Percentiles rank a stretch among this genome's conserved stretches.
Conservation (phyloP, 2,329 filamentous ascomycete genomes). For the Ilyonectria sp. region DNA sequence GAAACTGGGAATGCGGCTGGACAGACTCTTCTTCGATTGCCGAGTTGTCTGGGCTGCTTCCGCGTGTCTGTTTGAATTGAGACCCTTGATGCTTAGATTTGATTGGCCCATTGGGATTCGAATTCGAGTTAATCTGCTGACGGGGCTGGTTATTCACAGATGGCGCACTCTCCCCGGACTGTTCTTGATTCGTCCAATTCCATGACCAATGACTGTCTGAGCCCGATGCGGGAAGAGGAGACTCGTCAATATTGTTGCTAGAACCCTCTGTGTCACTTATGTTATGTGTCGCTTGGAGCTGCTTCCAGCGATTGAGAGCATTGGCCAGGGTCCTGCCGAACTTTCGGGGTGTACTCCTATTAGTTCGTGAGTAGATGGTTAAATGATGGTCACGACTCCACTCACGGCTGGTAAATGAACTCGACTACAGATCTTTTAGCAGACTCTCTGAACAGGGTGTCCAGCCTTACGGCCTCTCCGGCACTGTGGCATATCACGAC, state of each 20-base stretch:
- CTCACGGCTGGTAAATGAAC: conserved; percentile 12
- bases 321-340: background rate
- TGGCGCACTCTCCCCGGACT: background rate
- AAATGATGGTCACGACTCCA: background rate
- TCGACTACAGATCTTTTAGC: background rate
- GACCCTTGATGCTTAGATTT: conserved; percentile 29
- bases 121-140: background rate
- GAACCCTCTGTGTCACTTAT: background rate
- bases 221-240: background rate
- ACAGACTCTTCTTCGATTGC: conserved; percentile 9
- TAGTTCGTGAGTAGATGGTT: background rate
- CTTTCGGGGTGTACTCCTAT: conserved; percentile 8
- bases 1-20: conserved; percentile 33
- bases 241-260: background rate
- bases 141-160: background rate
- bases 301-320: conserved; percentile 4
- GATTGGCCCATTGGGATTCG: background rate
- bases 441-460: background rate
- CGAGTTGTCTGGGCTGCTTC: conserved; percentile 25
- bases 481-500: conserved; percentile 10
- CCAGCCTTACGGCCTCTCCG: background rate
- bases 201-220: background rate
- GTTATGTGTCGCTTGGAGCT: background rate
- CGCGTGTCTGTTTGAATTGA: background rate
- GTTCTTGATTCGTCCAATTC: background rate